phyloP scores from a whole-genome alignment of 176 grass and related monocot species.

The Triticum aestivum region DNA sequence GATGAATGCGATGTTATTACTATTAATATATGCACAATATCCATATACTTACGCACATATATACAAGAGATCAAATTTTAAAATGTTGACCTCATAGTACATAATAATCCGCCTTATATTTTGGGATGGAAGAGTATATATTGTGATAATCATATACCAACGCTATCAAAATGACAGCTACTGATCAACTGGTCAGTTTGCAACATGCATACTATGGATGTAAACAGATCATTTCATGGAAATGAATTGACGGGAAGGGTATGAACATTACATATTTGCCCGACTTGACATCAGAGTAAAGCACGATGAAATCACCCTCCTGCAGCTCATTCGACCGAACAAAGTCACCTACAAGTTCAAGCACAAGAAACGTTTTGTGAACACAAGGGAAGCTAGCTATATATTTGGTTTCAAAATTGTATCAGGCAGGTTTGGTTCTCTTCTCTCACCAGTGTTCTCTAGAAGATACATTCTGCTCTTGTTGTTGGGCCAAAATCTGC shows the following conservation, averaged over 20 bases:
- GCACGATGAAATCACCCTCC: constrained; percentile 89
- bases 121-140: background rate
- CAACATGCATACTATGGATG: background rate
- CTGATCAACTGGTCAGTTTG: background rate
- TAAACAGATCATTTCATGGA: background rate
- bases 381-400: background rate
- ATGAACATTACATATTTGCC: constrained; percentile 79
- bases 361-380: background rate
- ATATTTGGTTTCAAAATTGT: background rate
- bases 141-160: background rate
- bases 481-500: constrained; percentile 98
- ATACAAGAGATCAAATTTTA: background rate
- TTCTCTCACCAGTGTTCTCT: constrained; percentile 73
- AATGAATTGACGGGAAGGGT: background rate
- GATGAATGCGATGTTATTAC: background rate
- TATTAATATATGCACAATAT: background rate
- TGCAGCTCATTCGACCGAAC: constrained; percentile 71
- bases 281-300: constrained; percentile 82
- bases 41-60: background rate
- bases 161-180: background rate
- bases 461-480: constrained; percentile 99
- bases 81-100: too few species aligned
- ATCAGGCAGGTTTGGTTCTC: background rate
- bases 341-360: constrained; percentile 63
- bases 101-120: too few species aligned